phyloP scores from a whole-genome alignment of 2,329 filamentous ascomycete genomes.

The Apiospora kogelbergensis region DNA sequence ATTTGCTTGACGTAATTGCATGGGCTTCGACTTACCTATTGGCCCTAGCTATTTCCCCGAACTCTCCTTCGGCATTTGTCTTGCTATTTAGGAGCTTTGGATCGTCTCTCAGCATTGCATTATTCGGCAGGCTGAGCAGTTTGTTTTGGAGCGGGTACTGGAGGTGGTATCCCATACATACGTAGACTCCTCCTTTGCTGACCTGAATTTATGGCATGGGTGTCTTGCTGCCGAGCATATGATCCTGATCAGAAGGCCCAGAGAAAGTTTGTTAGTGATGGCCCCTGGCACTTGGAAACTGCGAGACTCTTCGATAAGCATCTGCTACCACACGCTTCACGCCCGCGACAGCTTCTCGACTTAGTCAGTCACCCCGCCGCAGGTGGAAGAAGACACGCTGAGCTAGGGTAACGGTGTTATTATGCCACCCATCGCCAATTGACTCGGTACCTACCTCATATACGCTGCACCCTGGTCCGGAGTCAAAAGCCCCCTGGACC shows the following conservation, averaged over 20 bases:
- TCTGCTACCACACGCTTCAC: not conserved
- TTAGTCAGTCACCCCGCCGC: not conserved
- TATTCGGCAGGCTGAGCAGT: not conserved
- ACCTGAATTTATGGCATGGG: too few relatives aligned
- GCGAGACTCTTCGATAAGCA: not conserved
- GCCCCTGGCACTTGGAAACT: not conserved
- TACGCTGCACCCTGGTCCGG: not conserved
- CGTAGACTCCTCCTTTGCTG: too few relatives aligned
- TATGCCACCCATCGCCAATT: not conserved
- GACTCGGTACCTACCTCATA: not conserved
- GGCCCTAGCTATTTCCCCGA: not conserved
- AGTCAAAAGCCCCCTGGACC: not conserved
- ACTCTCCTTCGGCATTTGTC: not conserved
- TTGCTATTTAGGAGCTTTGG: not conserved
- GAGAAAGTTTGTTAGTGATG: not conserved
- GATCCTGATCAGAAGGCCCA: not conserved
- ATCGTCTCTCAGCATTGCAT: not conserved
- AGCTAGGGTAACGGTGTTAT: not conserved
- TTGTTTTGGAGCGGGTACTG: not conserved
- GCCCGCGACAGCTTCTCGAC: not conserved
- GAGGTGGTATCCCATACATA: too few relatives aligned
- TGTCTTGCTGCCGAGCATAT: not conserved
- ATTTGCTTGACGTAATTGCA: not conserved
- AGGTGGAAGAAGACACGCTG: not conserved
- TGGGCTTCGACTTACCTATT: not conserved